phyloP scores from a whole-genome alignment of 768 basidiomycete species.

The Postia placenta region DNA sequence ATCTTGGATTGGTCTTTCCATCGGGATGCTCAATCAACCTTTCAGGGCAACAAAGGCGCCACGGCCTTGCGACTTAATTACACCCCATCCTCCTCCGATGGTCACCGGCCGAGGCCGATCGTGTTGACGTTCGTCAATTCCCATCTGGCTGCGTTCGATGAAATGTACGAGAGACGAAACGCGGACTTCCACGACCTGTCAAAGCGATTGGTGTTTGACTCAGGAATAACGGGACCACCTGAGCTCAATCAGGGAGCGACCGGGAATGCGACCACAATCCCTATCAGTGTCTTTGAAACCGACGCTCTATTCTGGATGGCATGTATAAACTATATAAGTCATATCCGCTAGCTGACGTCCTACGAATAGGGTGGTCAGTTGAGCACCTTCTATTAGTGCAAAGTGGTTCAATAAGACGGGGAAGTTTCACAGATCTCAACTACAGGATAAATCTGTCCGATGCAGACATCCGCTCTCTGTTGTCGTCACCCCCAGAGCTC shows the following conservation, averaged over 20 bases:
- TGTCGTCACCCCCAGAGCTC: too few relatives aligned
- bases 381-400: background rate
- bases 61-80: constrained; percentile 60
- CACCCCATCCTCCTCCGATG: constrained; percentile 31
- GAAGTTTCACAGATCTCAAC: constrained; percentile 63
- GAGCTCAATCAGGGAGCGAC: too few relatives aligned
- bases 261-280: too few relatives aligned
- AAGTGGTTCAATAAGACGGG: background rate
- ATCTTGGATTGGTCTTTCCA: background rate
- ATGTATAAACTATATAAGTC: constrained; percentile 13
- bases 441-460: constrained; percentile 72
- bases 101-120: constrained; percentile 29
- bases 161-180: constrained; percentile 69
- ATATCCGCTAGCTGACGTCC: background rate
- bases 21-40: constrained; percentile 1
- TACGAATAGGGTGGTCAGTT: constrained; percentile 42
- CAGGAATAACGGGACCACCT: too few relatives aligned
- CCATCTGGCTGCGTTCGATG: constrained; percentile 81
- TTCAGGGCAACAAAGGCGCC: constrained; percentile 80
- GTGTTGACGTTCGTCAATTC: constrained; percentile 73
- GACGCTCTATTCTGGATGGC: constrained; percentile 81
- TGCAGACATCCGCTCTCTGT: constrained; percentile 48
- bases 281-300: constrained; percentile 49
- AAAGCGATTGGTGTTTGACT: constrained; percentile 47
- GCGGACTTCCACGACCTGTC: constrained; percentile 69